Base-by-base conservation (phyloP, 2,329 filamentous ascomycete species). In the Dryadomyces quercus-mongolicae region DNA sequence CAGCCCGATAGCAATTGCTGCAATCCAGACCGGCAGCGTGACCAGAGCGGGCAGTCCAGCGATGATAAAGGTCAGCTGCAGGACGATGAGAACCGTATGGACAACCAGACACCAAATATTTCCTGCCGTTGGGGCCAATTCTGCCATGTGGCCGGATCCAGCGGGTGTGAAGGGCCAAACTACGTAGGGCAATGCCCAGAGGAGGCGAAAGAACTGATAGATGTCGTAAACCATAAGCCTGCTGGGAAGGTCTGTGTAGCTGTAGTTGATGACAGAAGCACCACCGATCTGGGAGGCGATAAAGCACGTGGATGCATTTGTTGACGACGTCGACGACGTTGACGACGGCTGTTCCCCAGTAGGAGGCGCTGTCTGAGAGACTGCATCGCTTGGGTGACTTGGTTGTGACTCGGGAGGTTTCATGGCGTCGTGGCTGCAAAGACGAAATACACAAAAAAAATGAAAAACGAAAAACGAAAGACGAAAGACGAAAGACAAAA, bases 61-160 rank as follows among this genome's bases (percentile, higher is more conserved):
- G 0, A 85, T 15, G 9, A 89, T 62, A 63, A 88, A 86, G 0
- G 62, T 61, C 0, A 79, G 59, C 67, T 89, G 85, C n/a, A 79
- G 62, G 12, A 84, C 53, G 34, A 75, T 63, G 3, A 89, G 72
- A 44, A 86, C 53, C 3, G 71, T 36, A 60, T 90, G 86, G 6
- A 85, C 62, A 16, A 67, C 61, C 21, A 88, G 65, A 55, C 75
- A 77, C 59, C 73, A 74, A 1, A 81, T 38, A 59, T 89, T 89
- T 46, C 68, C 64, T 15, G 62, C 56, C 0, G 77, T 83, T 1
- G 74, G 74, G 56, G 82, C 77, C 18, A 89, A 69, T 68, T 91
- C 86, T 60, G 84, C 81, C 49, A 86, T 69, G 51, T 72, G 61
- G 15, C 71, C 77, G 1, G 77, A 78, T 45, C 72, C 71, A 53